A percentile compares a stretch with the other conserved stretches of the same genome.
Evolutionary conservation across 495 filamentous ascomycete species (phyloP).

Genomic region (Cryomyces antarcticus): DNA sequence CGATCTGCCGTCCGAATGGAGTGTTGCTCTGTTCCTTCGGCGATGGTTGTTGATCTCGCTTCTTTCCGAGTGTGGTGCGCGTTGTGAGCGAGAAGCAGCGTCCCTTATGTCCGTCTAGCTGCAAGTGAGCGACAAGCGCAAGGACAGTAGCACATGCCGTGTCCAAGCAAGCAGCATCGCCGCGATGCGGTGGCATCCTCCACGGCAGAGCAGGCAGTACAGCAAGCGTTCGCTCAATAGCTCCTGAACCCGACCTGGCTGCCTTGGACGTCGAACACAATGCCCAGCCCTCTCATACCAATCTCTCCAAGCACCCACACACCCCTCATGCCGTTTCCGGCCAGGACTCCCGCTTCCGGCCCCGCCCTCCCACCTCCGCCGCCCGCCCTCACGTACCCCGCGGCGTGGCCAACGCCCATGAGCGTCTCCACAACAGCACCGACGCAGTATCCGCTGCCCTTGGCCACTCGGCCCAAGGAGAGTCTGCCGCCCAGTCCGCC

Average conservation of each 20-base stretch:
- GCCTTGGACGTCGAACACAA: constrained; percentile 15
- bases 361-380: background rate
- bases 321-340: constrained; percentile 17
- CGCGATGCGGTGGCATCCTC: too few relatives aligned
- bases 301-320: constrained; percentile 18
- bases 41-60: too few relatives aligned
- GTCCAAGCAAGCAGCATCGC: too few relatives aligned
- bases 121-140: too few relatives aligned
- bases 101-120: too few relatives aligned
- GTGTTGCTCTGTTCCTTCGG: too few relatives aligned
- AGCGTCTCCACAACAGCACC: constrained; percentile 18
- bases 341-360: constrained; percentile 2
- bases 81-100: too few relatives aligned
- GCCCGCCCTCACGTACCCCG: background rate
- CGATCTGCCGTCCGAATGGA: too few relatives aligned
- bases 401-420: constrained; percentile 13
- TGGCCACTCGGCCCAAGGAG: constrained; percentile 14
- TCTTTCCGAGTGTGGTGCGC: too few relatives aligned
- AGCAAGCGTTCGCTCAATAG: background rate
- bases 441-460: constrained; percentile 18
- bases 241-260: constrained; percentile 1
- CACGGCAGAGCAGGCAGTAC: too few relatives aligned
- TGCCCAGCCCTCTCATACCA: constrained; percentile 15
- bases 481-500: constrained; percentile 14
- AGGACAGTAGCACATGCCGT: too few relatives aligned